Base-by-base conservation (phyloP, 371 early-diverging fungal species). In the Saksenaea vasiformis region DNA sequence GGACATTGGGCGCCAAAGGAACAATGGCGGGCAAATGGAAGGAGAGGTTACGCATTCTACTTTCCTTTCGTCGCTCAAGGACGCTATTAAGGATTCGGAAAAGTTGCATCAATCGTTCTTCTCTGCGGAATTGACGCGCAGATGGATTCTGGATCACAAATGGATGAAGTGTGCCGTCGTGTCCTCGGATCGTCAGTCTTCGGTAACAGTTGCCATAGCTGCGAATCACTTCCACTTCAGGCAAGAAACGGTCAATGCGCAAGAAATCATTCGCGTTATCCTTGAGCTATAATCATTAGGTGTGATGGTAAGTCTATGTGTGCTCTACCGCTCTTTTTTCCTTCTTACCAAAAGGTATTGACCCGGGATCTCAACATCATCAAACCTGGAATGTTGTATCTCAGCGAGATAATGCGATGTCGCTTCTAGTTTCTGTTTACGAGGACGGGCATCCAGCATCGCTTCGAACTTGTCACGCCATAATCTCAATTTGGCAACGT, bases 311-410 rank as follows among this genome's bases (percentile, higher is more conserved):
- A 43, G 14, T 26, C 44, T 0, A 24, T 2, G 38, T 41, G 10
- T 19, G 1, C 14, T 37, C 24, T 22, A 27, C 24, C 11, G 24
- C 38, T 55, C 34, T 31, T 44, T 44, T 60, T 44, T 47, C 28
- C 19, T 44, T 58, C 14, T 67, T 57, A 94, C 83, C 82, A 91
- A 67, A 64, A 95, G 76, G 69, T 98, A 98, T 78, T 99, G 98
- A 1, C 99, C 99, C 14, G 99, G 99, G 7, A 99, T 90, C 62
- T 98, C 97, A 5, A 99, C 91, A 68, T 98, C 98, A 69, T 98
- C 98, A 68, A 97, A 97, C 75, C 94, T 95, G 62, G 95, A 93
- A 75, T 96, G 94, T 72, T 98, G 97, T 80, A 98, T 98, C 68
- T 99, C 98, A 2, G 93, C 96, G 57, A 99, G 76, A 78, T 95